Conservation (phyloP, 257 asterid species). For the Voacanga thouarsii region DNA sequence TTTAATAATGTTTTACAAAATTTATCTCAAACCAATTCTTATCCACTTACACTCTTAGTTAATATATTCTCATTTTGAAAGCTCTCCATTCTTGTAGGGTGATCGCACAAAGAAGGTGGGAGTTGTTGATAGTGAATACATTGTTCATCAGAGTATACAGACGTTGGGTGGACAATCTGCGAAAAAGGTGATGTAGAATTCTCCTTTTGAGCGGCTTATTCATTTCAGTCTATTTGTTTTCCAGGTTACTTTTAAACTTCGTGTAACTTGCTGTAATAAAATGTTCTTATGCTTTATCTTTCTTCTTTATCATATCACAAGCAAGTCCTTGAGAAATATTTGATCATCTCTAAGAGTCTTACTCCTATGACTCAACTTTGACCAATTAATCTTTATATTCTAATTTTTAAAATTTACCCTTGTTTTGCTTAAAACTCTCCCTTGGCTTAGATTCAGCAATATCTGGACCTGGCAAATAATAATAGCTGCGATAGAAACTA, state of each 20-base stretch:
- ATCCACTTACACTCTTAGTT: too few species aligned
- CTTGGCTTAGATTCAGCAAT: neutral
- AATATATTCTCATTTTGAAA: neutral
- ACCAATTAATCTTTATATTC: neutral
- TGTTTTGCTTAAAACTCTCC: neutral
- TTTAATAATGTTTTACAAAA: too few species aligned
- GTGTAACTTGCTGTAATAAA: neutral
- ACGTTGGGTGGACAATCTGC: slow-evolving; percentile 86
- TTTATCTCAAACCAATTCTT: too few species aligned
- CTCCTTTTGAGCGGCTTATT: neutral
- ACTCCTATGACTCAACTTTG: neutral
- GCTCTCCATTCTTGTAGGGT: slow-evolving; percentile 46
- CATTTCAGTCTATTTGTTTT: neutral
- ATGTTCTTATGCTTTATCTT: neutral
- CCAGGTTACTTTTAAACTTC: neutral
- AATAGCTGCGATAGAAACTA: neutral
- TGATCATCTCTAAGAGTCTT: neutral
- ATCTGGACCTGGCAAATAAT: neutral
- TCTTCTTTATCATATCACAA: neutral
- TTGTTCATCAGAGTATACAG: slow-evolving; percentile 97
- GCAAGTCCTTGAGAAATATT: neutral
- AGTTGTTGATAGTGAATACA: slow-evolving; percentile 85
- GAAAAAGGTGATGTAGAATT: slow-evolving; percentile 40
- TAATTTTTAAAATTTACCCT: neutral
- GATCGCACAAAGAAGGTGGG: slow-evolving; percentile 88